Base-by-base conservation (phyloP, 805 yeast species). In the Saturnispora ahearnii region DNA sequence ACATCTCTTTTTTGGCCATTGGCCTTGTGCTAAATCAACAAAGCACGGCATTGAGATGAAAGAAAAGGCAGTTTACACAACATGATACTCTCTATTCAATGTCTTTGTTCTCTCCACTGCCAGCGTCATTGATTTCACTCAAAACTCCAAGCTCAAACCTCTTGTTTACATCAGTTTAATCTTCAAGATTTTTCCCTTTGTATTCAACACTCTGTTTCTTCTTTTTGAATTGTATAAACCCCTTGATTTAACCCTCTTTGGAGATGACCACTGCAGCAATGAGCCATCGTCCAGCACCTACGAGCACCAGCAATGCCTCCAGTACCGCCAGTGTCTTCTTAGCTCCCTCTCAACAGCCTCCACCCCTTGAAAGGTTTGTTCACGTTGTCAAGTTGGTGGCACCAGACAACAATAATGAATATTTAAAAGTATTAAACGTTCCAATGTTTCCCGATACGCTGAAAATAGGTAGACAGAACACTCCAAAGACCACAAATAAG, bases 401-500 rank as follows among this genome's bases (percentile, higher is more conserved):
- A 0, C 68, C 89, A 45, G 91, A 91, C 64, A 87, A 79, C 46
- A 89, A 90, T 62, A 46, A 59, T 5, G 85, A 81, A 43, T 57
- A 58, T 38, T 75, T 81, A 51, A 93, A 91, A 63, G 81, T 84
- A 47, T 70, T 93, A 37, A 79, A 78, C 12, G 81, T 93, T 7
- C 97, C 98, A 1, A 74, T 78, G 51, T 73, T 72, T 51, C 99
- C 99, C 0, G 89, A 86, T 12, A 81, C 87, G 3, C 68, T 90
- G 47, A 87, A 87, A 62, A 72, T 93, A 24, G 99, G 99, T 1
- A 76, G 99, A 49, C 98, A 96, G 44, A 82, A 86, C 15, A 85
- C 84, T 55, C 72, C 86, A 3, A 75, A 73, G 53, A 71, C 74
- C 43, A 72, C 73, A 50, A 79, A 79, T 34, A 78, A 74, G 53